phyloP scores from a whole-genome alignment of 768 basidiomycete species.

The Xerocomellus chrysenteron region DNA sequence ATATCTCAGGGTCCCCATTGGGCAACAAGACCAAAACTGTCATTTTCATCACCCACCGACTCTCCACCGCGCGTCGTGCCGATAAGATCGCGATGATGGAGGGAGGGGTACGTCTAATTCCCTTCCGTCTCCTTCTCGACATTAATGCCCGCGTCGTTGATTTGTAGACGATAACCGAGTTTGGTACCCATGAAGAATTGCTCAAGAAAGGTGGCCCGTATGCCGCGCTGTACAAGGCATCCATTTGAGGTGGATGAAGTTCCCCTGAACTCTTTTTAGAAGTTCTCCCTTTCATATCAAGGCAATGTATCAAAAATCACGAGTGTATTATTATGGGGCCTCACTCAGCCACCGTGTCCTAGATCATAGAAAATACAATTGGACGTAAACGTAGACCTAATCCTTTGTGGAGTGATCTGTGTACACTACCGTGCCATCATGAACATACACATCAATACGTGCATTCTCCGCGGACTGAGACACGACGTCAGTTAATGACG shows the following conservation, averaged over 20 bases:
- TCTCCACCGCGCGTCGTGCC: constrained; percentile 77
- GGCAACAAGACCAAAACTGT: constrained; percentile 68
- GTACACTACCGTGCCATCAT: constrained; percentile 64
- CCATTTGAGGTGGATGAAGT: constrained; percentile 42
- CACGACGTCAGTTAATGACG: constrained; percentile 40
- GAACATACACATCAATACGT: constrained; percentile 67
- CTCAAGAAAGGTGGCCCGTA: constrained; percentile 60
- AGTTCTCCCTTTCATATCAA: constrained; percentile 19
- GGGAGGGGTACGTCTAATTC: constrained; percentile 49
- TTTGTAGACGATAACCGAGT: constrained; percentile 67
- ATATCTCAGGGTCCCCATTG: constrained; percentile 54
- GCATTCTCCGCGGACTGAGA: constrained; percentile 42
- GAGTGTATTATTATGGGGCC: constrained; percentile 17
- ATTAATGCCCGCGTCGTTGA: constrained; percentile 23
- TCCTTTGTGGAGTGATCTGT: constrained; percentile 60
- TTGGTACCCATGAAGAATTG: constrained; percentile 71
- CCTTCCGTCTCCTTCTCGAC: constrained; percentile 7
- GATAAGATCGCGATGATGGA: constrained; percentile 90
- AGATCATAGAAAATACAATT: constrained; percentile 23
- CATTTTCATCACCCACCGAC: constrained; percentile 81
- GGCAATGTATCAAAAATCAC: constrained; percentile 26
- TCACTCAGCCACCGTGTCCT: constrained; percentile 22
- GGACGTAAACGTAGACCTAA: constrained; percentile 29
- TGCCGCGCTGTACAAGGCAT: constrained; percentile 67
- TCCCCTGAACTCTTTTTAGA: constrained; percentile 2